Evolutionary conservation across 768 basidiomycete genomes (phyloP), one percentile per base, ranked within the genome.

Genomic region (Suillus tomentosus): DNA sequence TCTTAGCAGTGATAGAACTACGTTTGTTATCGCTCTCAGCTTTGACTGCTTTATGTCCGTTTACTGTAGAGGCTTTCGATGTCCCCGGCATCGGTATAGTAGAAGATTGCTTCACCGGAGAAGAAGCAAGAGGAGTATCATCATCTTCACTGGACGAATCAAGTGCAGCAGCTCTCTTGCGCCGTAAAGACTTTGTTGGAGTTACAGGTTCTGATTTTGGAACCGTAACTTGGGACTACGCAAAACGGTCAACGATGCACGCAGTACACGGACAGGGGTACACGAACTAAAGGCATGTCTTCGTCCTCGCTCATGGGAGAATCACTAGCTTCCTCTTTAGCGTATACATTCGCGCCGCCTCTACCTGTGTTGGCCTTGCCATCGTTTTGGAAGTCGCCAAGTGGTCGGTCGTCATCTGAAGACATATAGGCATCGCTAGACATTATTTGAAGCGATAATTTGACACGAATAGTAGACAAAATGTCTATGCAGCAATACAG

Each of bases 41-140:
- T 62, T 76, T 78, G 17, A 67, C 63, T 36, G 50, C 79, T 77
- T 61, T 67, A 70, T 71, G 77, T 70, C 82, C 79, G 62, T 84
- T 85, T 40, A 65, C 58, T 37, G 76, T 64, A 71, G 73, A 79
- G 34, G 79, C 76, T 59, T 75, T 71, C 37, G 79, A 73, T 43
- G 78, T 78, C 42, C 82, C 80, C 24, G 78, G 77, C 76, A 78
- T 81, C 43, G 78, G 70, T n/a, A 78, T 74, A 5, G 78, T 73
- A 53, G 77, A 74, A 50, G 81, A 75, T 62, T 77, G 77, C 76
- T 91, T 92, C 5, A 78, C 81, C 22, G 89, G 90, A 45, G 91
- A 90, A 34, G 90, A 89, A 57, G 90, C 87, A 45, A 91, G 82
- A 42, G 57, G 60, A 89, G 90, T 19, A 79, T 92, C 89, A 6